A percentile compares a stretch with the other conserved stretches of the same genome.
These are phyloP conservation scores for Vitellaria paradoxa DNA, from an alignment of 179 eudicot species.

Conservation along the genomic window DNA sequence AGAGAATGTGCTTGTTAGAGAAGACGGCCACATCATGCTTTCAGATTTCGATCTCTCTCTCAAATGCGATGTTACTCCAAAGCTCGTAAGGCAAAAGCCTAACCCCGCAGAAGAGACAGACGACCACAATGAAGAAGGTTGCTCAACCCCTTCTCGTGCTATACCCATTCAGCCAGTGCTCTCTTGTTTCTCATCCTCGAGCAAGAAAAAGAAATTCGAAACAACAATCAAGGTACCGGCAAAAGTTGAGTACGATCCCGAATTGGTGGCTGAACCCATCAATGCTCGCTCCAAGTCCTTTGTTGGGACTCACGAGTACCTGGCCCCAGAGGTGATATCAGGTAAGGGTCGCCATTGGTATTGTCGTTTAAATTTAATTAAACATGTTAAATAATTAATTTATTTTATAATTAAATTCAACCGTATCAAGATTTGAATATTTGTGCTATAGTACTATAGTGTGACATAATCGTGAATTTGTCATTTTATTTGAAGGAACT, in stretches of 20 bases:
- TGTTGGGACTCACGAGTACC: conserved; percentile 83
- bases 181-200: conserved; percentile 52
- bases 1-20: conserved; percentile 71
- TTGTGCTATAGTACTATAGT: too few relatives aligned
- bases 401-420: too few relatives aligned
- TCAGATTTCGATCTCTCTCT: conserved; percentile 76
- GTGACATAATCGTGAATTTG: too few relatives aligned
- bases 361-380: too few relatives aligned
- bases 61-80: conserved; percentile 69
- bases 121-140: conserved; percentile 11
- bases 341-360: too few relatives aligned
- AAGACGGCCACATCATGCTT: conserved; percentile 80
- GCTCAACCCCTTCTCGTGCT: conserved; percentile 54
- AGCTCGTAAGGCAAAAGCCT: conserved; percentile 40
- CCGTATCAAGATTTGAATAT: too few relatives aligned
- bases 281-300: conserved; percentile 73
- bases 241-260: conserved; percentile 30
- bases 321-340: conserved; percentile 66
- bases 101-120: conserved; percentile 5
- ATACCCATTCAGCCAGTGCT: conserved; percentile 66
- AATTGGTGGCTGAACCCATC: conserved; percentile 70
- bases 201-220: conserved; percentile 30
- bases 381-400: too few relatives aligned
- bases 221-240: conserved; percentile 13
- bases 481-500: too few relatives aligned